Percentiles rank a stretch among this genome's conserved stretches.
Evolutionary conservation across 352 stramenopile species (phyloP).

Genomic region (Saprolegnia parasitica): DNA sequence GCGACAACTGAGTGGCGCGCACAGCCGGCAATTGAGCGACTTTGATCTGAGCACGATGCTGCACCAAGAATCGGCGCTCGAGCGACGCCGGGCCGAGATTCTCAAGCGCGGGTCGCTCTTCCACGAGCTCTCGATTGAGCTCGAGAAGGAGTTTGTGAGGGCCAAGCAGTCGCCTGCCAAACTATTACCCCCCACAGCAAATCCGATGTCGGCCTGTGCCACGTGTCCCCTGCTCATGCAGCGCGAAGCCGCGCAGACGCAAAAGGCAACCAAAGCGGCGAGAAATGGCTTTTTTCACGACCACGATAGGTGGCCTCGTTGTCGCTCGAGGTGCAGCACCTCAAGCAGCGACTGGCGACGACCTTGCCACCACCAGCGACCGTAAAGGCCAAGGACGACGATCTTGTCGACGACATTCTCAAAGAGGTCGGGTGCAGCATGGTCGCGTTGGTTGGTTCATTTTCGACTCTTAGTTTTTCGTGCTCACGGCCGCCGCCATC

Average conservation of each 20-base stretch:
- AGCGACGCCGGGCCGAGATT: slow-evolving; percentile 12
- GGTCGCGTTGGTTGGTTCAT: not conserved
- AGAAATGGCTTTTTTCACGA: not conserved
- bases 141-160: slow-evolving; percentile 19
- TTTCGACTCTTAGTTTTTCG: slow-evolving; percentile 43
- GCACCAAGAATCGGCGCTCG: slow-evolving; percentile 11
- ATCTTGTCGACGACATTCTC: slow-evolving; percentile 16
- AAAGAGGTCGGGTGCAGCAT: slow-evolving; percentile 8
- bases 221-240: slow-evolving; percentile 15
- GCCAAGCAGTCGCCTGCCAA: slow-evolving; percentile 3
- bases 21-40: not conserved
- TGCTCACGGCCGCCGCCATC: slow-evolving; percentile 50
- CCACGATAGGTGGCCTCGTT: slow-evolving; percentile 16
- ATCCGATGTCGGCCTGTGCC: not conserved
- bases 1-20: not conserved
- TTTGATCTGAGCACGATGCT: slow-evolving; percentile 18
- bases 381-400: slow-evolving; percentile 1
- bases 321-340: slow-evolving; percentile 22
- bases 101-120: slow-evolving; percentile 22
- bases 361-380: not conserved
- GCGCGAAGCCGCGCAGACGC: slow-evolving; percentile 9
- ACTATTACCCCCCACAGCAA: too few relatives aligned
- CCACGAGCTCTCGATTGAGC: slow-evolving; percentile 20
- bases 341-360: slow-evolving; percentile 12
- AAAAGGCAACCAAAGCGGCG: slow-evolving; percentile 3